phyloP scores from a whole-genome alignment of 2,329 filamentous ascomycete genomes.

The Trichoderma sp. region DNA sequence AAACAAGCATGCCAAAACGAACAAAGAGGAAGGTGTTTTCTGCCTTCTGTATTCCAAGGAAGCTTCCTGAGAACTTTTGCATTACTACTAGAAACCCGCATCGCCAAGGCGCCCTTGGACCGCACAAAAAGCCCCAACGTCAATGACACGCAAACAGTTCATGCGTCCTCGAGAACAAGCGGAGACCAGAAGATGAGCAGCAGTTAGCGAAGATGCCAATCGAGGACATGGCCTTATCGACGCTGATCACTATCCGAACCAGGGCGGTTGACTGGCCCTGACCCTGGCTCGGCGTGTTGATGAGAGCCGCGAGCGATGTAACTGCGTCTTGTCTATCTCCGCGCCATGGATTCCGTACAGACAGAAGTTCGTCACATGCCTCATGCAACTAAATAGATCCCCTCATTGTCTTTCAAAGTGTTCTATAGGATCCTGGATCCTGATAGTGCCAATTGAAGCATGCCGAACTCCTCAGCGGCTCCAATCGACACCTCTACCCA shows the following conservation, averaged over 20 bases:
- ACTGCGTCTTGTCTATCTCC: not conserved
- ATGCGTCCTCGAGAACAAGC: not conserved
- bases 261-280: not conserved
- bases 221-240: not conserved
- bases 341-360: not conserved
- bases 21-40: conserved; percentile 25
- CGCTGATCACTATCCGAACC: not conserved
- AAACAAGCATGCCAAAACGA: not conserved
- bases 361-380: conserved; percentile 1
- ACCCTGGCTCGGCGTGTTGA: not conserved
- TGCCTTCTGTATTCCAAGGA: too few relatives aligned
- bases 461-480: not conserved
- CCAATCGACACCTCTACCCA: not conserved
- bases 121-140: conserved; percentile 6
- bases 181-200: too few relatives aligned
- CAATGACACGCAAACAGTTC: not conserved
- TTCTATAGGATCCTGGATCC: not conserved
- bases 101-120: conserved; percentile 13
- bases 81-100: not conserved
- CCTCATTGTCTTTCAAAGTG: not conserved
- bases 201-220: not conserved
- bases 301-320: conserved; percentile 6
- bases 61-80: conserved; percentile 25
- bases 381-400: not conserved
- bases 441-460: not conserved